Percentiles rank a stretch among this genome's conserved stretches.
phyloP scores from a whole-genome alignment of 1,284 basidiomycete species.

The Trichosporon sp. region DNA sequence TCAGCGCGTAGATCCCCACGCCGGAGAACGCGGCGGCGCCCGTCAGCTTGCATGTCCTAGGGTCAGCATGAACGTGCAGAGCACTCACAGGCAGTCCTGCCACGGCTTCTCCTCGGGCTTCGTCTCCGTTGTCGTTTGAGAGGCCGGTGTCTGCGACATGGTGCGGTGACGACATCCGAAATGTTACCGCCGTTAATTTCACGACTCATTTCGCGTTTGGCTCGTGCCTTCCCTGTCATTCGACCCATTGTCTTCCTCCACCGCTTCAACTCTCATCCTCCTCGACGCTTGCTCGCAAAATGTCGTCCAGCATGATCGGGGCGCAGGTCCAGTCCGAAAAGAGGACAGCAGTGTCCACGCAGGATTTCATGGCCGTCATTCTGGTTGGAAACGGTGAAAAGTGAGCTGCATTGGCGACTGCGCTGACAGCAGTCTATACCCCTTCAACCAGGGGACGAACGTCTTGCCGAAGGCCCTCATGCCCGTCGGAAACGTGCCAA shows the following conservation, averaged over 20 bases:
- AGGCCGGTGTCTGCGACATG: not conserved
- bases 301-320: slow-evolving; percentile 3
- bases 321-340: not conserved
- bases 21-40: slow-evolving; percentile 42
- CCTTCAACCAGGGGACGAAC: slow-evolving; percentile 46
- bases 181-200: not conserved
- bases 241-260: not conserved
- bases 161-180: not conserved
- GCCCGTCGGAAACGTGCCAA: slow-evolving; percentile 78
- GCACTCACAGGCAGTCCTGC: not conserved
- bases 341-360: slow-evolving; percentile 27
- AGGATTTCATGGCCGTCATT: slow-evolving; percentile 76
- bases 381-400: slow-evolving; percentile 82
- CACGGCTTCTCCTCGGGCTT: not conserved
- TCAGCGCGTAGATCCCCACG: slow-evolving; percentile 42
- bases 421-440: slow-evolving; percentile 37
- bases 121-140: not conserved
- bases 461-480: slow-evolving; percentile 66
- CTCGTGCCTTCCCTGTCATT: not conserved
- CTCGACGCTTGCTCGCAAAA: not conserved
- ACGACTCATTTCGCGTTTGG: not conserved
- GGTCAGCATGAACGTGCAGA: not conserved
- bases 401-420: slow-evolving; percentile 52
- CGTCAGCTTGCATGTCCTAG: slow-evolving; percentile 41
- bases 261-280: not conserved